These are phyloP conservation scores for Andrographis paniculata DNA, from an alignment of 305 asterid genomes.

Conservation along the genomic window DNA sequence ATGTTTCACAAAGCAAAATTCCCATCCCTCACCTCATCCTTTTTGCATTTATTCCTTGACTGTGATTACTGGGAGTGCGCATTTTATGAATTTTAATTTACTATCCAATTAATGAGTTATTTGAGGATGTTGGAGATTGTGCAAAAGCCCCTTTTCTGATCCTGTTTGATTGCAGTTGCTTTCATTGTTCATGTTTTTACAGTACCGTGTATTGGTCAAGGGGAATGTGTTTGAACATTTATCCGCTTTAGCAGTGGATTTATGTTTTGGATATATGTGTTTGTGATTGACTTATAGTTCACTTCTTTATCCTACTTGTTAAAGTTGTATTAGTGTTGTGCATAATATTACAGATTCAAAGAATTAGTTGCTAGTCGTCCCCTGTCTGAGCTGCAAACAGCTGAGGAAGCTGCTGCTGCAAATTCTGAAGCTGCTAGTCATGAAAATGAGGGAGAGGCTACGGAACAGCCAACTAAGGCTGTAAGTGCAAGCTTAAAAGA, in stretches of 20 bases:
- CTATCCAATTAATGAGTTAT: not conserved
- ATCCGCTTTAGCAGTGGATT: too few relatives aligned
- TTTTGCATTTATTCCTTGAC: too few relatives aligned
- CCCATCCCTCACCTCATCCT: too few relatives aligned
- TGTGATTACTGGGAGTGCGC: too few relatives aligned
- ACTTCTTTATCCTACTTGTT: too few relatives aligned
- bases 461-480: conserved; percentile 43
- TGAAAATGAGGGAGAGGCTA: conserved; percentile 61
- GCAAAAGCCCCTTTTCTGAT: not conserved
- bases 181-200: conserved; percentile 15
- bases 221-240: too few relatives aligned
- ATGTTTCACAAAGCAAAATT: too few relatives aligned
- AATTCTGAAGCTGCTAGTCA: conserved; percentile 38
- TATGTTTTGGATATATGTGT: not conserved
- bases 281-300: conserved; percentile 11
- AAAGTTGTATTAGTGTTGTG: too few relatives aligned
- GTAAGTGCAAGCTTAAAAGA: conserved; percentile 61
- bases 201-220: not conserved
- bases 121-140: not conserved
- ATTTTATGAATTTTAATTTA: too few relatives aligned
- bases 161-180: conserved; percentile 24
- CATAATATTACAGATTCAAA: conserved; percentile 56
- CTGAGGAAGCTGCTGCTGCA: conserved; percentile 72
- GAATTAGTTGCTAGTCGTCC: conserved; percentile 96
- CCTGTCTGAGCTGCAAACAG: conserved; percentile 66